These are phyloP conservation scores for Drechslera avenae DNA, from an alignment of 2,329 filamentous ascomycete species.

Conservation along the genomic window DNA sequence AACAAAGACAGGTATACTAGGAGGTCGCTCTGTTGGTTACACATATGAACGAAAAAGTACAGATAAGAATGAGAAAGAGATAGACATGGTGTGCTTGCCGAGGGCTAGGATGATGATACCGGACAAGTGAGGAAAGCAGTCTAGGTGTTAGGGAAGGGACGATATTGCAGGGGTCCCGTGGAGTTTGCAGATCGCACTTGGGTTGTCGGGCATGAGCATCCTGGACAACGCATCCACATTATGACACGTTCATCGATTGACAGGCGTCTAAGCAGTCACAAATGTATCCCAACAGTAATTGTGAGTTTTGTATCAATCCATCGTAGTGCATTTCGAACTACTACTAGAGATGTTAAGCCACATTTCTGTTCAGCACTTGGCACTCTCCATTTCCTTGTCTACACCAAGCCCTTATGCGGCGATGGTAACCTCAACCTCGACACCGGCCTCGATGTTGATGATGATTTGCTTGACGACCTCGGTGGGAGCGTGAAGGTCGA, in stretches of 20 bases:
- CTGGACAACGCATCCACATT: neutral
- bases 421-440: slow-evolving; percentile 92
- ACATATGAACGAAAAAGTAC: no score
- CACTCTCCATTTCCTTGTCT: slow-evolving; percentile 19
- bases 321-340: slow-evolving; percentile 27
- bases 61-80: no score
- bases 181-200: no score
- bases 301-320: slow-evolving; percentile 26
- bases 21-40: no score
- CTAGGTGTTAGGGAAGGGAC: no score
- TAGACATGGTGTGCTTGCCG: no score
- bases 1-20: no score
- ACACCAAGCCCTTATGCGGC: slow-evolving; percentile 65
- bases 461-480: slow-evolving; percentile 98
- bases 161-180: no score
- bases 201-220: neutral
- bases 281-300: neutral
- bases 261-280: neutral
- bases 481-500: slow-evolving; percentile 97
- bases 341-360: slow-evolving; percentile 35
- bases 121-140: no score
- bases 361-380: slow-evolving; percentile 18
- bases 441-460: slow-evolving; percentile 92
- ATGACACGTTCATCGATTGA: neutral
- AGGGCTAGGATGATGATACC: no score